Evolutionary conservation across 495 filamentous ascomycete species (phyloP).

Genomic region (Evernia prunastri): DNA sequence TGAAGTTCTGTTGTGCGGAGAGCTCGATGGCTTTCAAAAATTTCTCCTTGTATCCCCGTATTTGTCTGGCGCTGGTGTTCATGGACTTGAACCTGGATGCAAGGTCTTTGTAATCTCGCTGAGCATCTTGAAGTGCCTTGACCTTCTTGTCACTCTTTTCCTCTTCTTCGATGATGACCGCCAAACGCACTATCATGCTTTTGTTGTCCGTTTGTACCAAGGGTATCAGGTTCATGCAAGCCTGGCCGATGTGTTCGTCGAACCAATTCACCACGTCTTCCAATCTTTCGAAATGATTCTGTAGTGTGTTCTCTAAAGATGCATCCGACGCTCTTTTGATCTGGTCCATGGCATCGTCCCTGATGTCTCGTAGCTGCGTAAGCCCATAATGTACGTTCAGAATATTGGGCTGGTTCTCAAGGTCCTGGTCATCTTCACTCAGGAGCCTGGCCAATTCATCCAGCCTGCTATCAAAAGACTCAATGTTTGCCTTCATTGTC

Average conservation of each 20-base stretch:
- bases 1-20: slow-evolving; percentile 66
- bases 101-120: slow-evolving; percentile 91
- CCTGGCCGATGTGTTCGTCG: slow-evolving; percentile 84
- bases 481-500: slow-evolving; percentile 82
- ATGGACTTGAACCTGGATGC: slow-evolving; percentile 91
- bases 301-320: slow-evolving; percentile 69
- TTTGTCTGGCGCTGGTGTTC: slow-evolving; percentile 78
- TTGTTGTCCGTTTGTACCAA: slow-evolving; percentile 76
- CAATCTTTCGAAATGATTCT: slow-evolving; percentile 81
- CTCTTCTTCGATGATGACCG: slow-evolving; percentile 87
- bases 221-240: slow-evolving; percentile 84
- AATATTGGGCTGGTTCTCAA: slow-evolving; percentile 88
- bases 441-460: slow-evolving; percentile 67
- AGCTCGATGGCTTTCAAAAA: slow-evolving; percentile 75
- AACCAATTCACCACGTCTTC: slow-evolving; percentile 88
- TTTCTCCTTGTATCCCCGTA: slow-evolving; percentile 96
- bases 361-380: slow-evolving; percentile 83
- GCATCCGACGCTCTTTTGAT: slow-evolving; percentile 66
- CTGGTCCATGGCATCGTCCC: slow-evolving; percentile 94
- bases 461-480: slow-evolving; percentile 73
- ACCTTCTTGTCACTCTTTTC: slow-evolving; percentile 92
- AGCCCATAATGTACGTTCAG: slow-evolving; percentile 84
- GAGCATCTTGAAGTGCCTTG: slow-evolving; percentile 82
- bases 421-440: slow-evolving; percentile 71
- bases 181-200: slow-evolving; percentile 82